A percentile compares a stretch with the other conserved stretches of the same genome.
Conservation (phyloP, 2,329 filamentous ascomycete species). For the Trichoderma sp. region DNA sequence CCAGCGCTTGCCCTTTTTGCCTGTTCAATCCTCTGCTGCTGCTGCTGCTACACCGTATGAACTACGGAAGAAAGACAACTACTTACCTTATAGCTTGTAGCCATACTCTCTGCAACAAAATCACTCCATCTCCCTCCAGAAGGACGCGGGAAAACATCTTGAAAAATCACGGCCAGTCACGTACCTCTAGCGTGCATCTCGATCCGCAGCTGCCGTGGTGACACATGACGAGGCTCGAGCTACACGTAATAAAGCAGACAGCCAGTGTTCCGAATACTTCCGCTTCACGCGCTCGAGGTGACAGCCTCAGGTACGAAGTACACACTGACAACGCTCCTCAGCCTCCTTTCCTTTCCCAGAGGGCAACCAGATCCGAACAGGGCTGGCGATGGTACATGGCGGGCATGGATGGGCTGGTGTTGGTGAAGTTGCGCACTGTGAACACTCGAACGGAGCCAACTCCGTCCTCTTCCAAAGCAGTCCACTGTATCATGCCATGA, state of each 20-base stretch:
- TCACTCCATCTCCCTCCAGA: neutral
- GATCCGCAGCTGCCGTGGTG: constrained; percentile 24
- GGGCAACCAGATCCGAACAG: neutral
- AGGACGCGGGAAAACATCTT: neutral
- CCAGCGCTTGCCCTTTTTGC: too few species aligned
- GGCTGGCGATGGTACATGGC: neutral
- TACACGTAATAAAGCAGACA: too few species aligned
- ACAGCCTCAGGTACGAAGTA: neutral
- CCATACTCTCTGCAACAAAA: too few species aligned
- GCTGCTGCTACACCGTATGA: too few species aligned
- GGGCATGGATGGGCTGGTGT: neutral
- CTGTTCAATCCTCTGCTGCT: too few species aligned
- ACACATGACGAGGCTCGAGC: neutral
- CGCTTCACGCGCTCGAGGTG: neutral
- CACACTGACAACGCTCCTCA: neutral
- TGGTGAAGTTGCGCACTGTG: neutral
- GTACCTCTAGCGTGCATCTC: constrained; percentile 6
- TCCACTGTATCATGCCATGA: too few species aligned
- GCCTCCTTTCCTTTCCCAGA: neutral
- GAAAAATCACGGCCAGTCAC: neutral
- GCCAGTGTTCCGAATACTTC: neutral
- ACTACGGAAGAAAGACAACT: too few species aligned
- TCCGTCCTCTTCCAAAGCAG: neutral
- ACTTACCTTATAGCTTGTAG: too few species aligned
- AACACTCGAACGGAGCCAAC: neutral